These are phyloP conservation scores for Ceratocystiopsis minuta DNA, from an alignment of 2,329 filamentous ascomycete species.

Conservation along the genomic window DNA sequence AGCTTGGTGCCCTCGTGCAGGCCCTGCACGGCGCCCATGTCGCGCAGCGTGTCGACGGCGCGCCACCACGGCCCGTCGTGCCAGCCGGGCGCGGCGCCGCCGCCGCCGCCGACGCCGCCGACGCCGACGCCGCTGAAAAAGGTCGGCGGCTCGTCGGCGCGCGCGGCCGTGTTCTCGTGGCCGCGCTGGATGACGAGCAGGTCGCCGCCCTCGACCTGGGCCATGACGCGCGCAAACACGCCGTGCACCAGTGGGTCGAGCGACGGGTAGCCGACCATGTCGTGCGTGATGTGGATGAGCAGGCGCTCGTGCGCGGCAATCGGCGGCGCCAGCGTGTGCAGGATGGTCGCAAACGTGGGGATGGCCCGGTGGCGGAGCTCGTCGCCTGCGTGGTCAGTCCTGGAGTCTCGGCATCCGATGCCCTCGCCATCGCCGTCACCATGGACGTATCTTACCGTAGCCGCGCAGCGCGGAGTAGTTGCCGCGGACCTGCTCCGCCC, in stretches of 20 bases:
- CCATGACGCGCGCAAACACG: conserved; percentile 90
- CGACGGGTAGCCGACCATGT: conserved; percentile 83
- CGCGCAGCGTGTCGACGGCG: conserved; percentile 47
- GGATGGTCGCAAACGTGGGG: conserved; percentile 84
- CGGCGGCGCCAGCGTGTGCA: conserved; percentile 87
- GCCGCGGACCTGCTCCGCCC: conserved; percentile 83
- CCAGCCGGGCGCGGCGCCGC: conserved; percentile 50
- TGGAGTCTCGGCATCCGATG: too few relatives aligned
- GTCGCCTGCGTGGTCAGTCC: conserved; percentile 40
- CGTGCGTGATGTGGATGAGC: conserved; percentile 93
- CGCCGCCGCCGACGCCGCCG: background rate
- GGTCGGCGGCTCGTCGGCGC: conserved; percentile 19
- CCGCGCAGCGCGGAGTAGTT: conserved; percentile 66
- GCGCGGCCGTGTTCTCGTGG: conserved; percentile 50
- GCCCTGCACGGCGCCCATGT: conserved; percentile 64
- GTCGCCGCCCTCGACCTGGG: conserved; percentile 95
- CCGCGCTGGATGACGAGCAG: conserved; percentile 87
- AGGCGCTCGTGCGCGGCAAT: conserved; percentile 95
- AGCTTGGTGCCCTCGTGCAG: conserved; percentile 79
- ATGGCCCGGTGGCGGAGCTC: conserved; percentile 74
- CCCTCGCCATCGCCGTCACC: too few relatives aligned
- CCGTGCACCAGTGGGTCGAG: conserved; percentile 83
- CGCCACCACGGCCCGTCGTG: conserved; percentile 96
- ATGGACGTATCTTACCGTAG: too few relatives aligned
- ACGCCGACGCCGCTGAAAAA: conserved; percentile 13